Base-by-base conservation (phyloP, 495 filamentous ascomycete species). In the Aspergillus incahuasiensis region DNA sequence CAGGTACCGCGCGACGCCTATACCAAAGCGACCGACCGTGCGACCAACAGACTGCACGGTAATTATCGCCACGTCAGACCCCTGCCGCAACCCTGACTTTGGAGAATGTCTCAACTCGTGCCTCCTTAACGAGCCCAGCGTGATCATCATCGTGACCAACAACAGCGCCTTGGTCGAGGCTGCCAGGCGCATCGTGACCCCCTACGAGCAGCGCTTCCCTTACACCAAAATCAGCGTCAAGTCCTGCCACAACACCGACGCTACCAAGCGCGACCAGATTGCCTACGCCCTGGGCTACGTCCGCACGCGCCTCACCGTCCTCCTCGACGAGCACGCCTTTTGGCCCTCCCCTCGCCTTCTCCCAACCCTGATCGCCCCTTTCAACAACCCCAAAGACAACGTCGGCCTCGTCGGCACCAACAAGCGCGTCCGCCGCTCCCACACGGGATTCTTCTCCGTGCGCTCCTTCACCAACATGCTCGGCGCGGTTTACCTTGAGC, bases 361-460 rank as follows among this genome's bases (percentile, higher is more conserved):
- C 15, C 58, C 64, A 6, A 66, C 70, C 20, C 55, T 80, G 13
- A 71, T 85, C 1, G 68, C 71, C 7, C 71, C 80, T 5, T 83
- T 85, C 56, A 74, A 82, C 58, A 71, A 81, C 57, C 63, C 63
- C 2, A 54, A 58, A 1, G 8, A 3, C 25, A 28, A 28, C 25
- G 76, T 84, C 5, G 22, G 82, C 8, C 58, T 79, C 9, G 79
- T 81, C 8, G 82, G 79, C 0, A 82, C 79, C 18, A 77, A 71
- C 60, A 80, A 80, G 56, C 67, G 68, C 0, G 79, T 78, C 0
- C 65, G 63, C 4, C 72, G 80, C 15, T 48, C 54, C 1, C 62
- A 63, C 20, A 61, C 54, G 6, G 55, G 54, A 9, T 59, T 69
- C 18, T 66, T n/a, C n/a, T n/a, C 68, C 62, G 57, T 54, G 16